These are phyloP conservation scores for Debaryomyces psychrophilus DNA, from an alignment of 1,139 yeast genomes.

Conservation along the genomic window DNA sequence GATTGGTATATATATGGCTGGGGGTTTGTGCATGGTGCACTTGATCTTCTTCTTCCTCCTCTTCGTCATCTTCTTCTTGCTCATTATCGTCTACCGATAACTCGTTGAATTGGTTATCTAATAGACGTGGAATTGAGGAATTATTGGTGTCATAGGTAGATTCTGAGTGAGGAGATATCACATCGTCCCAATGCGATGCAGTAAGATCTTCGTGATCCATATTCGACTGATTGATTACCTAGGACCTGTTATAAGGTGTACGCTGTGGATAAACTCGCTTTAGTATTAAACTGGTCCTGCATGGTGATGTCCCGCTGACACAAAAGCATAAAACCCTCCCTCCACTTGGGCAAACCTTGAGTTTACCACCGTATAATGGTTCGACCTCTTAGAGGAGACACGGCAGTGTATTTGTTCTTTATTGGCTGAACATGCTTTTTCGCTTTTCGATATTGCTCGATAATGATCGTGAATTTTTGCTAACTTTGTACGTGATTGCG, in stretches of 20 bases:
- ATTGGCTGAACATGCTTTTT: no score
- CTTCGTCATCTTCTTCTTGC: constrained; percentile 23
- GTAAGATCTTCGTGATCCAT: constrained; percentile 42
- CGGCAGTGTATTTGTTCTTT: no score
- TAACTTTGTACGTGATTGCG: not conserved
- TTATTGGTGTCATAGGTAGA: constrained; percentile 15
- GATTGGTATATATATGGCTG: constrained; percentile 18
- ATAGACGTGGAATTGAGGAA: constrained; percentile 19
- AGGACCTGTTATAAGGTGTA: not conserved
- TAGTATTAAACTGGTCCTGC: not conserved
- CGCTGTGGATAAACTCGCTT: not conserved
- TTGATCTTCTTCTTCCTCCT: constrained; percentile 12
- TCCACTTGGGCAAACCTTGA: no score
- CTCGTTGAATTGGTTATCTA: constrained; percentile 32
- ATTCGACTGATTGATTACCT: constrained; percentile 5
- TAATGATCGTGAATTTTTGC: not conserved
- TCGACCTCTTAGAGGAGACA: no score
- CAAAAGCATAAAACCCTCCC: no score
- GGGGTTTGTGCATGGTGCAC: not conserved
- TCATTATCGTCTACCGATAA: constrained; percentile 26
- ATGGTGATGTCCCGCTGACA: not conserved
- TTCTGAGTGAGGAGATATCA: constrained; percentile 25
- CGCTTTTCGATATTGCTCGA: no score
- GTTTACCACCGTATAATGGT: no score
- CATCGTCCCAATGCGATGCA: constrained; percentile 45